These are phyloP conservation scores for Penicillium antarcticum DNA, from an alignment of 495 filamentous ascomycete genomes.

Conservation along the genomic window DNA sequence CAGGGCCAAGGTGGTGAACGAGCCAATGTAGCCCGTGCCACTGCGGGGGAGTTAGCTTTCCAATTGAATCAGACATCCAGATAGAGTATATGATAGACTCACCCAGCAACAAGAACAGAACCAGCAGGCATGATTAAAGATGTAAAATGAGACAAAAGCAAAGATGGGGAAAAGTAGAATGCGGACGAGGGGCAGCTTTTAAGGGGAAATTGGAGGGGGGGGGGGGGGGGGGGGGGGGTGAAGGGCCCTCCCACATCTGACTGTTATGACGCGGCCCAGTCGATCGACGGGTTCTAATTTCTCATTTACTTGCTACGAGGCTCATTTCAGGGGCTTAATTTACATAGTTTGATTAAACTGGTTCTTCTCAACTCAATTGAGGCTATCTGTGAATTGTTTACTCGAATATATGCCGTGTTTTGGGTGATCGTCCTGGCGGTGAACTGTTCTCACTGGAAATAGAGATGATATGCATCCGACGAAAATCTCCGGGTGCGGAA, in stretches of 20 bases:
- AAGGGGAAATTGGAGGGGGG: conserved; percentile 22
- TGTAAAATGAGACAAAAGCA: not conserved
- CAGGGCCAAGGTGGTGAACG: conserved; percentile 89
- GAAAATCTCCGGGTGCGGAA: not conserved
- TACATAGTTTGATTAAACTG: not conserved
- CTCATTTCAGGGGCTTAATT: too few species aligned
- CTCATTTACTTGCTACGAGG: too few species aligned
- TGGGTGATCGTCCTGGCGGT: not conserved
- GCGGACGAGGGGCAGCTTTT: conserved; percentile 21
- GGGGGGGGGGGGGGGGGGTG: conserved; percentile 1
- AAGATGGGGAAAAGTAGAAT: conserved; percentile 7
- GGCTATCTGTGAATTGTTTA: not conserved
- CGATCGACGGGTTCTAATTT: not conserved
- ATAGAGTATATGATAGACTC: conserved; percentile 36
- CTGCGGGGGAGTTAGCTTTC: conserved; percentile 44
- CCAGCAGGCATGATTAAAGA: conserved; percentile 65
- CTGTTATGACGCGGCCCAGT: conserved; percentile 14
- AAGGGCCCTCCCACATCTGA: conserved; percentile 1
- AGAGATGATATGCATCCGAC: not conserved
- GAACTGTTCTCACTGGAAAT: not conserved
- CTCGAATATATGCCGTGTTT: not conserved
- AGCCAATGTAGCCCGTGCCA: conserved; percentile 98
- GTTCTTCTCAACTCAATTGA: not conserved
- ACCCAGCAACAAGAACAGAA: conserved; percentile 91
- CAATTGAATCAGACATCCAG: not conserved